These are phyloP conservation scores for Mariannaea elegans DNA, from an alignment of 2,329 filamentous ascomycete species.

Conservation along the genomic window DNA sequence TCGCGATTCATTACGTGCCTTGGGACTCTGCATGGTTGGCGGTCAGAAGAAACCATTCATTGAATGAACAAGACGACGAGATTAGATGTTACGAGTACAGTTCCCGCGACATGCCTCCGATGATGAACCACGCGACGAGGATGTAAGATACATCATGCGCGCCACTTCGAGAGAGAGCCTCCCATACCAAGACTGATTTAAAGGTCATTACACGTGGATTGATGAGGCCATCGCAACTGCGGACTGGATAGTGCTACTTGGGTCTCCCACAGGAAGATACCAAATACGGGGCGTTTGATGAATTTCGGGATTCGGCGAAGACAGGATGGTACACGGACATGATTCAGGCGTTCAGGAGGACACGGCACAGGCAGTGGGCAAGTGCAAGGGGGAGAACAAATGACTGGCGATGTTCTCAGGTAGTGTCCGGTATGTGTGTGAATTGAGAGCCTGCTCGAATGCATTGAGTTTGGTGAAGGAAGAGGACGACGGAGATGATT, in stretches of 20 bases:
- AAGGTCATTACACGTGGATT: slow-evolving; percentile 7
- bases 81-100: slow-evolving; percentile 23
- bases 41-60: slow-evolving; percentile 73
- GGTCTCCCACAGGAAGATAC: slow-evolving; percentile 28
- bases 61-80: slow-evolving; percentile 53
- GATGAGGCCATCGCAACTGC: slow-evolving; percentile 15
- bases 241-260: background rate
- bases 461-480: background rate
- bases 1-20: slow-evolving; percentile 67
- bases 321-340: slow-evolving; percentile 33
- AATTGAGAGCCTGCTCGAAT: background rate
- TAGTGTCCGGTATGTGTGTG: slow-evolving; percentile 4
- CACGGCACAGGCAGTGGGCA: slow-evolving; percentile 42
- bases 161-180: slow-evolving; percentile 31
- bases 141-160: slow-evolving; percentile 22
- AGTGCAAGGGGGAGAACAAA: slow-evolving; percentile 30
- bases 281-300: slow-evolving; percentile 35
- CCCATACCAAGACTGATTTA: slow-evolving; percentile 21
- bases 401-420: background rate
- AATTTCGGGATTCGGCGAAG: slow-evolving; percentile 34
- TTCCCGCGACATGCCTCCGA: slow-evolving; percentile 22
- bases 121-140: slow-evolving; percentile 22
- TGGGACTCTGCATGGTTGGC: slow-evolving; percentile 70
- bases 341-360: slow-evolving; percentile 38
- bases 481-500: slow-evolving; percentile 11